Evolutionary conservation across 768 basidiomycete genomes (phyloP), one percentile per base, ranked within the genome.

Genomic region (Wakefieldia striispora): DNA sequence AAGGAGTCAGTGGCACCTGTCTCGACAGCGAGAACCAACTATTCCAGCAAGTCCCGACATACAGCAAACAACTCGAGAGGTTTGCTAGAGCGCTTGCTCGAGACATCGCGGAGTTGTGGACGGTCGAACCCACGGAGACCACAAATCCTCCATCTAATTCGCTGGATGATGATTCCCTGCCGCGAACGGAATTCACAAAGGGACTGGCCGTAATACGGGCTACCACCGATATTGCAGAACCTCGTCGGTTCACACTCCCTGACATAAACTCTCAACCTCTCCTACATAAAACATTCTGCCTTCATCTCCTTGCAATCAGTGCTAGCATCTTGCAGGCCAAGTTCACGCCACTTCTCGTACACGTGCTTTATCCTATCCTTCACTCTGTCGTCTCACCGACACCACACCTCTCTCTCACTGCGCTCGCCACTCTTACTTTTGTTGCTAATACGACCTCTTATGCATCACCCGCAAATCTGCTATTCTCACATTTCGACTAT

Each of bases 401-500:
- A 3, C 72, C 81, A 2, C 77, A 85, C 60, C 72, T 95, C 7
- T 84, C 87, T 7, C 74, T 81, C 2, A 88, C 88, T n/a, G 95
- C 86, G 1, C 70, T 86, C 9, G 81, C 85, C 5, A 75, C 92
- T 2, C 75, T 99, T 46, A 67, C 79, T 50, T 83, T 77, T 51
- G 78, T 95, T 29, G 77, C 93, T 7, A 70, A 75, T n/a, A 75
- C 81, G 45, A 83, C 87, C 3, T 91, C 88, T 4, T 95, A 93
- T 59, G 92, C 94, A n/a, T 88, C 91, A 4, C 79, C 91, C 0
- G 82, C 86, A 38, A 95, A 95, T 60, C 75, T 98, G 23, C 75
- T 99, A 6, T 77, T 97, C 34, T 87, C 95, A 19, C 97, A 99
- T 67, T 95, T 95, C 57, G 95, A 99, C 69, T 98, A 99, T 63